These are phyloP conservation scores for Starmera amethionina DNA, from an alignment of 805 yeast species.

Conservation along the genomic window DNA sequence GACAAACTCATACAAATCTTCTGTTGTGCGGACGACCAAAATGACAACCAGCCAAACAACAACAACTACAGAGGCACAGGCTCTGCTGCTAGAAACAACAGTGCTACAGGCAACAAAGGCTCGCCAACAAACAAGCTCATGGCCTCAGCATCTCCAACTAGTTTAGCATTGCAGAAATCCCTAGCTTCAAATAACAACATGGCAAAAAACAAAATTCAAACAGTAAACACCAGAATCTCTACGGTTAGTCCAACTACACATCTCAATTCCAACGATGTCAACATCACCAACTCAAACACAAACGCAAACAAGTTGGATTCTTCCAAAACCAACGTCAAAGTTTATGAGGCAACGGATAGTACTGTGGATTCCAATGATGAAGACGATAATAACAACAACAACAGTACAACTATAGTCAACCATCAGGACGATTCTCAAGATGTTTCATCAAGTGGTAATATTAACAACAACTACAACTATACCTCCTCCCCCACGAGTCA, in stretches of 20 bases:
- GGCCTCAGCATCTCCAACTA: too few species aligned
- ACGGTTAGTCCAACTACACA: too few species aligned
- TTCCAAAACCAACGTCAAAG: slow-evolving; percentile 15
- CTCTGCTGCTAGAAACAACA: neutral
- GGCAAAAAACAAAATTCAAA: neutral
- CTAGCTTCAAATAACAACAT: too few species aligned
- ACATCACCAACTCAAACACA: slow-evolving; percentile 1
- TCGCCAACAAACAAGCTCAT: too few species aligned
- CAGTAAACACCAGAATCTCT: neutral
- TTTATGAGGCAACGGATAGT: slow-evolving; percentile 20
- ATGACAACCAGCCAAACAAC: slow-evolving; percentile 5
- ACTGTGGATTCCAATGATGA: slow-evolving; percentile 9
- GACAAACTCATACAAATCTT: slow-evolving; percentile 24
- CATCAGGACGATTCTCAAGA: slow-evolving; percentile 3
- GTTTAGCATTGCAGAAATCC: too few species aligned
- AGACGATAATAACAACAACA: slow-evolving; percentile 2
- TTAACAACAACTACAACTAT: neutral
- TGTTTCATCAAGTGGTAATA: neutral
- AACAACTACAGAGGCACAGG: slow-evolving; percentile 3
- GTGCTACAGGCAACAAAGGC: too few species aligned
- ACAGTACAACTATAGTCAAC: neutral
- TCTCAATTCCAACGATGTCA: neutral
- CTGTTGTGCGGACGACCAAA: slow-evolving; percentile 22
- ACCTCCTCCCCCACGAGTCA: too few species aligned
- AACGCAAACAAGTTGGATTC: neutral